These are phyloP conservation scores for Royoungia palumana DNA, from an alignment of 768 basidiomycete genomes.

Conservation along the genomic window DNA sequence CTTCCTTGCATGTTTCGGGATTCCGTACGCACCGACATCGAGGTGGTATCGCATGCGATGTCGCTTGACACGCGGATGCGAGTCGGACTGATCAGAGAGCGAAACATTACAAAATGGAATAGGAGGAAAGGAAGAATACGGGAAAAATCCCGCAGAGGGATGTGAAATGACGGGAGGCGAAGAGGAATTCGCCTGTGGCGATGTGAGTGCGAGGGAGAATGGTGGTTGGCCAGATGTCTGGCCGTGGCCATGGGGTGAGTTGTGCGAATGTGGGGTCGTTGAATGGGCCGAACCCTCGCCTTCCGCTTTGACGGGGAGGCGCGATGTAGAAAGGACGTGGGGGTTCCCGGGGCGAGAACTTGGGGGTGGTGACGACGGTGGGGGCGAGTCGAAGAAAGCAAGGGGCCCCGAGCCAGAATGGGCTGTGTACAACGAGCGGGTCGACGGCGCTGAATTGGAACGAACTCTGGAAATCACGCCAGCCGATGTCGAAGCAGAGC, in stretches of 20 bases:
- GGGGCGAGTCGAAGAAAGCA: slow-evolving; percentile 41
- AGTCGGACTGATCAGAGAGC: slow-evolving; percentile 24
- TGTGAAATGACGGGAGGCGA: slow-evolving; percentile 29
- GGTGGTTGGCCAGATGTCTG: slow-evolving; percentile 33
- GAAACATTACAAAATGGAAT: slow-evolving; percentile 28
- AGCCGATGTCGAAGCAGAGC: slow-evolving; percentile 31
- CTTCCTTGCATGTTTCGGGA: slow-evolving; percentile 54
- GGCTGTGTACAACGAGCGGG: slow-evolving; percentile 43
- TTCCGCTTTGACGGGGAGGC: slow-evolving; percentile 45
- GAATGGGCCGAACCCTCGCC: slow-evolving; percentile 41
- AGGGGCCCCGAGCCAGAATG: slow-evolving; percentile 29
- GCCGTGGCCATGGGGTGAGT: slow-evolving; percentile 34
- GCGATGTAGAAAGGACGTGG: slow-evolving; percentile 38
- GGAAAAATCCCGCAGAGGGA: slow-evolving; percentile 35
- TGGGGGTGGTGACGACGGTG: slow-evolving; percentile 36
- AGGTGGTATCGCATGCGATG: slow-evolving; percentile 46
- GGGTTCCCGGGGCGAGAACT: slow-evolving; percentile 40
- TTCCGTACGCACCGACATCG: slow-evolving; percentile 81
- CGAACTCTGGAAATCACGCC: slow-evolving; percentile 37
- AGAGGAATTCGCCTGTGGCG: slow-evolving; percentile 36
- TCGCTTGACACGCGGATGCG: slow-evolving; percentile 31
- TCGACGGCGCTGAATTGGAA: slow-evolving; percentile 40
- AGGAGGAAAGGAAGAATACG: slow-evolving; percentile 33
- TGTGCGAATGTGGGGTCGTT: slow-evolving; percentile 28
- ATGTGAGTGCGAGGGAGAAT: slow-evolving; percentile 44